These are phyloP conservation scores for Scedosporium aurantiacum DNA, from an alignment of 2,329 filamentous ascomycete genomes.

Conservation along the genomic window DNA sequence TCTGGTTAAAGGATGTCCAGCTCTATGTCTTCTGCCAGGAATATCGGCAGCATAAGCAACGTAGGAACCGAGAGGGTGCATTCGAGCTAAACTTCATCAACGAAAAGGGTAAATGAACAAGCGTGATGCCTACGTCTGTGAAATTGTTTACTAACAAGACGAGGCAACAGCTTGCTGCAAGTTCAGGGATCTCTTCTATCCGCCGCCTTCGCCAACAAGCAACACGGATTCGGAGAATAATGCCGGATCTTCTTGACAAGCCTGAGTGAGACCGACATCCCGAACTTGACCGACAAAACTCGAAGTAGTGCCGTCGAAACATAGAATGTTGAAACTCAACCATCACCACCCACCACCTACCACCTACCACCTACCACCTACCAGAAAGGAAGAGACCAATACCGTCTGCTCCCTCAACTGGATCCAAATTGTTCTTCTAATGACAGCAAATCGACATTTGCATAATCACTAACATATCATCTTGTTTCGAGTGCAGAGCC, in stretches of 20 bases:
- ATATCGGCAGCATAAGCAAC: constrained; percentile 42
- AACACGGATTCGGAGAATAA: constrained; percentile 4
- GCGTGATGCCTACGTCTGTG: background rate
- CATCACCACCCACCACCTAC: no score
- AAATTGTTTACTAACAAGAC: background rate
- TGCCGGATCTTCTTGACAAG: background rate
- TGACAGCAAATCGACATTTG: no score
- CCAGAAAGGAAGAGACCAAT: no score
- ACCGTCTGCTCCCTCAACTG: no score
- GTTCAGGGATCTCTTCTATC: constrained; percentile 31
- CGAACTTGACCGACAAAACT: no score
- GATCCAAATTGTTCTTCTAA: no score
- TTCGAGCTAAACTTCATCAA: constrained; percentile 41
- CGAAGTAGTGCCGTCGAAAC: no score
- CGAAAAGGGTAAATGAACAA: constrained; percentile 22
- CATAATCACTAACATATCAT: no score
- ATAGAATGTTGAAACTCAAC: no score
- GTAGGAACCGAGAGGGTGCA: constrained; percentile 32
- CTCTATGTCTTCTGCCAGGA: constrained; percentile 48
- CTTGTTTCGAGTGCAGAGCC: no score
- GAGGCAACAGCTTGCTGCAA: constrained; percentile 18
- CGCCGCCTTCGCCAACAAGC: constrained; percentile 6
- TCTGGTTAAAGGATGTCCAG: constrained; percentile 43
- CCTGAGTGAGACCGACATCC: no score
- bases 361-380: no score